Base-by-base conservation (phyloP, 345 rosid species). In the Triadica sebifera region DNA sequence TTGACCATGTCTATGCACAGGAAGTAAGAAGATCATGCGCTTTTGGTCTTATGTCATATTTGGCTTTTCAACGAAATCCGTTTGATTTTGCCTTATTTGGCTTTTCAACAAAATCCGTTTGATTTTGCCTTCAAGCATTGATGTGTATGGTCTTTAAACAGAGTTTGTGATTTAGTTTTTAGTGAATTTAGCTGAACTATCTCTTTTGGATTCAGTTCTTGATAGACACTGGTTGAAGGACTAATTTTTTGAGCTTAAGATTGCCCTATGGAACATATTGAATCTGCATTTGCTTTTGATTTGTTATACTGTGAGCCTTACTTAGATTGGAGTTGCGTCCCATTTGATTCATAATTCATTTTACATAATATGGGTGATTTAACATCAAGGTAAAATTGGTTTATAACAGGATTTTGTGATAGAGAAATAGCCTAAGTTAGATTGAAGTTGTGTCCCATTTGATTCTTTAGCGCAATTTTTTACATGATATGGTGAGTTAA, bases 351-450 rank as follows among this genome's bases (percentile, higher is more conserved):
- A 3, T 43, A 10, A 8, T 43, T 6, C 10, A 43, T 29, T 29
- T 43, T 43, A 6, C 47, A 43, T 5, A 43, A 6, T 43, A 43
- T 43, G 34, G 47, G 47, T 43, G 47, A 43, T 1, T 43, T 10
- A 43, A 29, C 46, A 43, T 5, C 5, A 43, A 43, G 46, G 58
- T 16, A 2, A 19, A 51, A 19, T 51, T 16, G n/a, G 5, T 29
- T n/a, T n/a, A n/a, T 41, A 65, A 65, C 34, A n/a, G 4, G 22
- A 24, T 64, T 19, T 6, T 51, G 17, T 12, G 66, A 52, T 52
- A 82, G 79, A 71, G n/a, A n/a, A 2, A 29, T 13, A 8, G 12
- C 29, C 61, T 57, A 2, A 56, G 24, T 56, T 56, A 52, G 56
- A 19, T 52, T 52, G 19, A 12, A 52, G 4, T 52, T 13, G 56